Conservation (phyloP, 495 filamentous ascomycete species). For the Talaromyces nanjingensis region DNA sequence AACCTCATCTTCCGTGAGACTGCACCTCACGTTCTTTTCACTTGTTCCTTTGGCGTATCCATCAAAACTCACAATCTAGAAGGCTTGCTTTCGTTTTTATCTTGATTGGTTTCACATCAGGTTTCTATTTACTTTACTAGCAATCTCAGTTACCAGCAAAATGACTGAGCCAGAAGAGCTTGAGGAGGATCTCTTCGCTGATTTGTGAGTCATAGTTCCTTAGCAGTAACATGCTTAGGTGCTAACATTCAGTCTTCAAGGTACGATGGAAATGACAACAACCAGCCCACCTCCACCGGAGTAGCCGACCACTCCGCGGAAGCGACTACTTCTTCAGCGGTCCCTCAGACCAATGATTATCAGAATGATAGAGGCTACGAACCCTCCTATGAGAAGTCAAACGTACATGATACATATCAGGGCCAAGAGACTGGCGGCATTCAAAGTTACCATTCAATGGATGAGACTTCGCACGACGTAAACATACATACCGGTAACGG, state of each 20-base stretch:
- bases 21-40: neutral
- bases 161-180: slow-evolving; percentile 89
- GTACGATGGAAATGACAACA: slow-evolving; percentile 78
- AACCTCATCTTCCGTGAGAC: neutral
- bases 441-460: slow-evolving; percentile 29
- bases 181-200: slow-evolving; percentile 97
- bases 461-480: slow-evolving; percentile 23
- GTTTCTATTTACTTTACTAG: neutral
- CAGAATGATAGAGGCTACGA: slow-evolving; percentile 22
- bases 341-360: slow-evolving; percentile 17
- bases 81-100: neutral
- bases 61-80: neutral
- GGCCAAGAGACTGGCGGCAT: slow-evolving; percentile 25
- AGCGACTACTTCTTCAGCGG: slow-evolving; percentile 14
- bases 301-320: slow-evolving; percentile 26
- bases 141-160: slow-evolving; percentile 8
- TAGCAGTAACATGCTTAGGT: slow-evolving; percentile 8
- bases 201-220: slow-evolving; percentile 62
- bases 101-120: neutral
- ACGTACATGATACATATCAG: slow-evolving; percentile 25
- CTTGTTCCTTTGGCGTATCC: neutral
- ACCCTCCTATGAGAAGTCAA: slow-evolving; percentile 32
- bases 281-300: slow-evolving; percentile 29
- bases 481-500: neutral
- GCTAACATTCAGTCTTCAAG: slow-evolving; percentile 33